phyloP scores from a whole-genome alignment of 257 asterid species.

The Solanum chiquidenum region DNA sequence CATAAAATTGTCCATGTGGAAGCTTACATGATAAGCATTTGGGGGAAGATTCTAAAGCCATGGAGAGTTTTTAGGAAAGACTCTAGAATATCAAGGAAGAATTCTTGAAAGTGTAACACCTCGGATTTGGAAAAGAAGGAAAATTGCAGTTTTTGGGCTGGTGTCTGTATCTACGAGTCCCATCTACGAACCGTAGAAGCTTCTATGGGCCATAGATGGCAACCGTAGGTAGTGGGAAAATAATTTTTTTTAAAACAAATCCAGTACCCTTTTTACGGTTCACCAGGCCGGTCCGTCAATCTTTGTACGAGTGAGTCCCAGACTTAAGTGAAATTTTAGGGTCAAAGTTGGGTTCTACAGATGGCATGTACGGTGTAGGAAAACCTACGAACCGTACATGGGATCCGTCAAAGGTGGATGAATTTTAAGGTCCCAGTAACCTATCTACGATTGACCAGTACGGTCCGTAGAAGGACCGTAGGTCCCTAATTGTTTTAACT shows the following conservation, averaged over 20 bases:
- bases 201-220: neutral
- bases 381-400: neutral
- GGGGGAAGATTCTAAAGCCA: neutral
- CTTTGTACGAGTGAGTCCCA: neutral
- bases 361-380: neutral
- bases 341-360: neutral
- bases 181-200: neutral
- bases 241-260: no score
- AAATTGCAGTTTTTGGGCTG: neutral
- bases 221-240: neutral
- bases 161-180: neutral
- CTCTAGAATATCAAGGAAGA: neutral
- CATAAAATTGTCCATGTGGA: neutral
- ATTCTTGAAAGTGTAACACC: neutral
- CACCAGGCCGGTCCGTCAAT: neutral
- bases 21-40: neutral
- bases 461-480: no score
- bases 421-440: neutral
- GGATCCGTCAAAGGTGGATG: neutral
- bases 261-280: neutral
- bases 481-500: neutral
- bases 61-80: neutral
- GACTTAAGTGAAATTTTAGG: neutral
- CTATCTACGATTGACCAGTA: neutral
- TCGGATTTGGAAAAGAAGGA: neutral